Conservation (phyloP, 441 rosid genomes). For the Viola pubescens region DNA sequence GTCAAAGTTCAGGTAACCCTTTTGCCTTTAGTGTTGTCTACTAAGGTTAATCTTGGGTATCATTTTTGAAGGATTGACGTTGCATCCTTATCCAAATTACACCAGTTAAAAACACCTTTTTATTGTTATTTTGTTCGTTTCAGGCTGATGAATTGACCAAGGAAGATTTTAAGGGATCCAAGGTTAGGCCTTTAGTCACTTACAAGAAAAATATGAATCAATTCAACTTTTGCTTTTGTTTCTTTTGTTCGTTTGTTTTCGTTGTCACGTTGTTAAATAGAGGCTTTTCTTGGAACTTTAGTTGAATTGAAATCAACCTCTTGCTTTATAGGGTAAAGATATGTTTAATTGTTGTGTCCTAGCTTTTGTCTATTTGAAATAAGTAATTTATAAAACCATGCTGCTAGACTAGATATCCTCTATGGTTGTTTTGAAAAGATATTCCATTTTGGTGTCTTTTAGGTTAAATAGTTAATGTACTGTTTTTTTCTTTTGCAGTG, state of each 20-base stretch:
- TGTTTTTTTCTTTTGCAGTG: conserved; percentile 40
- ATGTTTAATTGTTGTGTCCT: no score
- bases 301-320: not conserved
- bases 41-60: not conserved
- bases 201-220: not conserved
- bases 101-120: not conserved
- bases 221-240: not conserved
- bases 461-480: not conserved
- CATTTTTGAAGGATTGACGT: conserved; percentile 3
- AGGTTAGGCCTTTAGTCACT: conserved; percentile 37
- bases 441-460: not conserved
- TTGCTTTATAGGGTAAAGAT: not conserved
- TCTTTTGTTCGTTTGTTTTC: not conserved
- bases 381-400: not conserved
- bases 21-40: conserved; percentile 1
- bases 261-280: not conserved
- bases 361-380: not conserved
- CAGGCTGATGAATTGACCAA: conserved; percentile 70
- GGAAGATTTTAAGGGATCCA: conserved; percentile 73
- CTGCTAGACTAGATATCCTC: not conserved
- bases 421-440: not conserved
- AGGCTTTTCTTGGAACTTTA: not conserved
- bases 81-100: not conserved
- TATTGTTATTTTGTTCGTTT: conserved; percentile 15
- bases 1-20: conserved; percentile 75